Base-by-base conservation (phyloP, 257 asterid species). In the Fraxinus pennsylvanica region DNA sequence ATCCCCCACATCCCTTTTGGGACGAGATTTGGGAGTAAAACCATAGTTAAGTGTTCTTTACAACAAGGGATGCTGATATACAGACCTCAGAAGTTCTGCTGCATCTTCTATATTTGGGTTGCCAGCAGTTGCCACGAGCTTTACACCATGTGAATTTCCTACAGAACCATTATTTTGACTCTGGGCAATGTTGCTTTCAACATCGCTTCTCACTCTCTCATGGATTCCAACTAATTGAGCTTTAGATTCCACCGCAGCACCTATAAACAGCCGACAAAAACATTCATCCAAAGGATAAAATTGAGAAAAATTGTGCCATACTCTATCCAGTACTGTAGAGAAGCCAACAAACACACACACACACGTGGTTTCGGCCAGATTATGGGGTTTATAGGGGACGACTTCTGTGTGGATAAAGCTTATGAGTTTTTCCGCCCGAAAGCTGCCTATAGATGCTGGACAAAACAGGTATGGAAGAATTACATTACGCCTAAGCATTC, bases 121-220 rank as follows among this genome's bases (percentile, higher is more conserved):
- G 83, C 88, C 89, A 33, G 78, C 92, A 8, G 88, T 85, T 71
- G 87, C 85, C 80, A 86, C 82, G 33, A 92, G 91, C 78, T 91
- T 94, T 43, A 83, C 92, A 29, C 91, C 92, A 79, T 88, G 88
- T 35, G 88, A 75, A 38, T 78, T 63, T 33, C 71, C 85, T 22
- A 67, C 21, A 79, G 87, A 76, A 71, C 75, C 78, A 70, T 45
- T 77, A 32, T 88, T 41, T 77, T 84, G 85, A 76, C 87, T 84
- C 71, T 78, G 84, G 13, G 85, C 50, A 27, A 27, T 71, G n/a
- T 74, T 85, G 81, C 86, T 86, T 52, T 74, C 97, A 32, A 89
- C 81, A 78, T 93, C 99, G 0, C 97, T 96, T 84, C 98, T 88
- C 81, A 96, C 99, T 86, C 99, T 90, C 90, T 93, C 98, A n/a